A percentile compares a stretch with the other conserved stretches of the same genome.
Conservation (phyloP, 306 rosid species). For the Delonix regia region DNA sequence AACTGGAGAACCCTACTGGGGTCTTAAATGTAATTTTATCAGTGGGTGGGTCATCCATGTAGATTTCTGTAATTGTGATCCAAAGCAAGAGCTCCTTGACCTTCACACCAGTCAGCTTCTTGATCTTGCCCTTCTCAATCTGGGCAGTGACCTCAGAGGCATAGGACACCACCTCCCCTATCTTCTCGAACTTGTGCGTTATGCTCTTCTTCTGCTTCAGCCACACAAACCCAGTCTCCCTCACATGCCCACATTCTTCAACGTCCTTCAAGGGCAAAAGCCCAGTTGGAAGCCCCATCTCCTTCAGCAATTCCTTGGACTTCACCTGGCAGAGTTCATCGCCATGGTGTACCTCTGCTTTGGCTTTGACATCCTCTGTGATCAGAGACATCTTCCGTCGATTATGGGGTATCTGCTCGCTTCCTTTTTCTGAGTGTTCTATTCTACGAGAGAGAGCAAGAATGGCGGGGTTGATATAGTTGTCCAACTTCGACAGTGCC, state of each 20-base stretch:
- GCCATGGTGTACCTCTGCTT: slow-evolving; percentile 77
- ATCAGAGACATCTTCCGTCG: slow-evolving; percentile 53
- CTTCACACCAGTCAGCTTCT: slow-evolving; percentile 93
- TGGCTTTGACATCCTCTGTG: slow-evolving; percentile 59
- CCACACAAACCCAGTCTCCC: slow-evolving; percentile 91
- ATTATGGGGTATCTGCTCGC: not conserved
- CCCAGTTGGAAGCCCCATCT: slow-evolving; percentile 73
- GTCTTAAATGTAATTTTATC: slow-evolving; percentile 73
- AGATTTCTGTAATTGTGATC: slow-evolving; percentile 71
- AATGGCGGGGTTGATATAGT: slow-evolving; percentile 48
- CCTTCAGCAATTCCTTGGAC: slow-evolving; percentile 58
- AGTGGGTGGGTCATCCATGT: slow-evolving; percentile 67
- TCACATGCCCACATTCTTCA: slow-evolving; percentile 79
- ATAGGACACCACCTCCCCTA: slow-evolving; percentile 66
- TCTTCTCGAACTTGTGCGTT: slow-evolving; percentile 82
- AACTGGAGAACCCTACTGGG: slow-evolving; percentile 63
- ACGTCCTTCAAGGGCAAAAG: slow-evolving; percentile 80
- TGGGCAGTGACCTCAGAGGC: slow-evolving; percentile 78
- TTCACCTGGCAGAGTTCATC: slow-evolving; percentile 71
- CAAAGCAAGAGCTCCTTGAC: slow-evolving; percentile 84
- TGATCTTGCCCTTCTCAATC: slow-evolving; percentile 74
- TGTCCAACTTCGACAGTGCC: slow-evolving; percentile 35
- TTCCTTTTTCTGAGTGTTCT: not conserved
- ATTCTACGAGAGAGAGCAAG: not conserved
- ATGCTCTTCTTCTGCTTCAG: slow-evolving; percentile 71